Evolutionary conservation across 768 basidiomycete species (phyloP), one percentile per base, ranked within the genome.

Genomic region (Rhizopogon rudus): DNA sequence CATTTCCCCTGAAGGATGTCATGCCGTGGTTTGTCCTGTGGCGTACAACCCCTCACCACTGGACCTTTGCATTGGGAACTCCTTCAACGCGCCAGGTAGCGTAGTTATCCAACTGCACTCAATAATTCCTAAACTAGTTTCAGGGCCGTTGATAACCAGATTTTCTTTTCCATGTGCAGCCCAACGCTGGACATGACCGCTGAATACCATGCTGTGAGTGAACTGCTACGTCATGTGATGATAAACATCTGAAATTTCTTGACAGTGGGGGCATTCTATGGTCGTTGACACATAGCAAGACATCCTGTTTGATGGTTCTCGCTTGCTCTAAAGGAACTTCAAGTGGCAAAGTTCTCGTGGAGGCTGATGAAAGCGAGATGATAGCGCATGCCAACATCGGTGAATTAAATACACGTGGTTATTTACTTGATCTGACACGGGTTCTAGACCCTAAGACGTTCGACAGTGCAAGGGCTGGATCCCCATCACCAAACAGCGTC

Each of bases 11-110:
- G 22, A 63, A 93, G 93, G 94, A 1, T 93, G 90, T 60, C 86
- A 95, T 53, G 79, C 90, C 7, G 81, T 97, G 61, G 80, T 98
- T 51, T 98, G 97, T 69, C 97, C 97, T 0, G 84, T 85, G 12
- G 96, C 96, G 12, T 98, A 98, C 81, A 99, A 98, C 67, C 73
- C n/a, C n/a, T 83, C 64, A 97, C 94, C 3, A 98, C 97, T 0
- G 97, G 97, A 0, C 95, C 95, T 1, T 73, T 97, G 45, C 93
- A 98, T 69, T 99, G 97, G 97, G 91, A 94, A 62, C 76, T 99
- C 3, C 77, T 99, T 20, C 91, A 91, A 65, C 81, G 90, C 48
- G 86, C 87, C 53, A 77, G 93, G 92, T 89, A 65, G n/a, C 51
- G 43, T 17, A 35, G n/a, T 6, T 29, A 12, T 60, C 35, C 2